Evolutionary conservation across 306 rosid genomes (phyloP).

Genomic region (Biancaea sappan): DNA sequence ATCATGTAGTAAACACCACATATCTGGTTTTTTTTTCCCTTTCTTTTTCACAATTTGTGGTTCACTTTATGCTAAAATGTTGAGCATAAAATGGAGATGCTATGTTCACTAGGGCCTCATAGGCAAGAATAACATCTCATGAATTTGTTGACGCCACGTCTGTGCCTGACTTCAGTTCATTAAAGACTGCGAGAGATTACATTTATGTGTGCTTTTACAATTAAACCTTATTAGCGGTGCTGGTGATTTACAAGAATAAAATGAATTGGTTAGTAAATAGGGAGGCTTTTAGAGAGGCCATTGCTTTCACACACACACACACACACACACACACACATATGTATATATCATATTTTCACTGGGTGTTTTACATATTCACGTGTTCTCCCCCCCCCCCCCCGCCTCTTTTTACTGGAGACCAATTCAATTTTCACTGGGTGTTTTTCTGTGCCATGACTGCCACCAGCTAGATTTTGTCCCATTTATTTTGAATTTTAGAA

Average conservation of each 20-base stretch:
- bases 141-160: background rate
- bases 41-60: background rate
- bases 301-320: too few relatives aligned
- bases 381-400: too few relatives aligned
- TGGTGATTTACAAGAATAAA: conserved; percentile 7
- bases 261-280: conserved; percentile 11
- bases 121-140: conserved; percentile 22
- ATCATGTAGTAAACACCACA: background rate
- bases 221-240: conserved; percentile 12
- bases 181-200: background rate
- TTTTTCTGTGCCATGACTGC: conserved; percentile 17
- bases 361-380: too few relatives aligned
- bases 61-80: conserved; percentile 13
- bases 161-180: background rate
- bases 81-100: background rate
- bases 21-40: background rate
- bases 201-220: conserved; percentile 16
- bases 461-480: background rate
- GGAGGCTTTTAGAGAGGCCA: conserved; percentile 10
- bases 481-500: background rate
- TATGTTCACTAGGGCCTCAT: conserved; percentile 12
- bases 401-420: conserved; percentile 15
- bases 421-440: background rate
- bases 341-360: too few relatives aligned
- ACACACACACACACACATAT: too few relatives aligned